Evolutionary conservation across 2,329 filamentous ascomycete genomes (phyloP), one percentile per base, ranked within the genome.

Genomic region (Colletotrichum sojae): DNA sequence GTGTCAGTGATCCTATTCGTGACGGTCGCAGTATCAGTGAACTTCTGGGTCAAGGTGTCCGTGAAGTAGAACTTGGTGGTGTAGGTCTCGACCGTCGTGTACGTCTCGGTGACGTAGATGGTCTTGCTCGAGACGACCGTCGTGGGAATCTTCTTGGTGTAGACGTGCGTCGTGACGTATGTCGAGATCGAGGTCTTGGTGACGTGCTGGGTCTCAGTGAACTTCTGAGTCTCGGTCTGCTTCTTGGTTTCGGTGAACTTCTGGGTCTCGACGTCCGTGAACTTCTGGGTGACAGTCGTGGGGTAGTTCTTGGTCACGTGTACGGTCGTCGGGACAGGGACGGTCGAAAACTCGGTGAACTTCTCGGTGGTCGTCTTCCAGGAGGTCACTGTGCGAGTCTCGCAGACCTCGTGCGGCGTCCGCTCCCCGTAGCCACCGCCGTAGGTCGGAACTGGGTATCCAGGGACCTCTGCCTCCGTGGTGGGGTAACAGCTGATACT

Each of bases 351-450:
- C 25, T 63, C 69, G 1, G 67, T 72, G 60, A 58, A 46, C 55
- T 64, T 72, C 18, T 64, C 63, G 10, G 71, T 70, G 10, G 60
- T 68, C 2, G 73, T 75, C 9, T 65, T 69, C 43, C 73, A 74
- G 9, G 70, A 55, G 5, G 68, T 72, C 0, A 67, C 63, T 8
- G 71, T 72, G 36, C 55, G 72, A 25, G 72, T 54, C 71, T 74
- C 39, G 63, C 72, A 48, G 18, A 66, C 15, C 59, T 74, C 18
- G 5, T 67, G 56, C 8, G 48, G 45, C 5, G 65, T 54, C 5
- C 60, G 46, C 51, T 64, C 68, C 31, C 54, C 22, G 12, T 31
- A 25, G 1, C 53, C 45, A 13, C 56, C 57, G 13, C 66, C 62
- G 12, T 64, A 56, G 8, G 63, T 63, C 2, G 64, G 51, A 2